Conservation (phyloP, 106 monocot genomes). For the Dioscorea dumetorum region DNA sequence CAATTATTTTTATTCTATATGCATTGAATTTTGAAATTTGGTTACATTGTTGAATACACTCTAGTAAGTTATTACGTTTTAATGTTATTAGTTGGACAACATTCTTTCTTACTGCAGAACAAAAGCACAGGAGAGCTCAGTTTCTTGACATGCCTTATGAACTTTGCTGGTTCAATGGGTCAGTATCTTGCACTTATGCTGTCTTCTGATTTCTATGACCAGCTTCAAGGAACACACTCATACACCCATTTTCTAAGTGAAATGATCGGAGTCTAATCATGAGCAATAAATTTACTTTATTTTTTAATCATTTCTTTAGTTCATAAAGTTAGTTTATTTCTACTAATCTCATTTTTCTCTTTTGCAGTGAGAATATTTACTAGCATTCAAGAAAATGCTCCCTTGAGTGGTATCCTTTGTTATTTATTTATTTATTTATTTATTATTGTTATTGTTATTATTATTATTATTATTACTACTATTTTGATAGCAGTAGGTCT, state of each 20-base stretch:
- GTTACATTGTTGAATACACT: too few relatives aligned
- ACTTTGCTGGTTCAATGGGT: slow-evolving; percentile 81
- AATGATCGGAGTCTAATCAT: neutral
- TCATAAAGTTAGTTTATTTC: neutral
- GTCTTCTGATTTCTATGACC: slow-evolving; percentile 1
- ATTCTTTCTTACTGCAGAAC: slow-evolving; percentile 36
- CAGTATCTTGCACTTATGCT: neutral
- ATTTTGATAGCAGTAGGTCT: neutral
- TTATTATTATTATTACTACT: too few relatives aligned
- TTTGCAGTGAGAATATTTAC: slow-evolving; percentile 91
- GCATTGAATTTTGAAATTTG: neutral
- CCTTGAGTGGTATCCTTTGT: slow-evolving; percentile 82
- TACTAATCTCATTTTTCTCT: neutral
- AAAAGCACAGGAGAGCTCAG: slow-evolving; percentile 93
- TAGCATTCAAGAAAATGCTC: slow-evolving; percentile 82
- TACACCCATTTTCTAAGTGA: neutral
- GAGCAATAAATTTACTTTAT: neutral
- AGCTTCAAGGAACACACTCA: neutral
- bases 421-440: too few relatives aligned
- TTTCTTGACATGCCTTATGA: slow-evolving; percentile 86
- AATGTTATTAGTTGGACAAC: neutral
- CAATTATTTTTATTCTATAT: neutral
- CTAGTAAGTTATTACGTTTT: neutral
- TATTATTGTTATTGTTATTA: too few relatives aligned
- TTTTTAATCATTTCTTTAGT: neutral